These are phyloP conservation scores for Wallacemonas sp. DNA, from an alignment of 208 protist genomes.

Conservation along the genomic window DNA sequence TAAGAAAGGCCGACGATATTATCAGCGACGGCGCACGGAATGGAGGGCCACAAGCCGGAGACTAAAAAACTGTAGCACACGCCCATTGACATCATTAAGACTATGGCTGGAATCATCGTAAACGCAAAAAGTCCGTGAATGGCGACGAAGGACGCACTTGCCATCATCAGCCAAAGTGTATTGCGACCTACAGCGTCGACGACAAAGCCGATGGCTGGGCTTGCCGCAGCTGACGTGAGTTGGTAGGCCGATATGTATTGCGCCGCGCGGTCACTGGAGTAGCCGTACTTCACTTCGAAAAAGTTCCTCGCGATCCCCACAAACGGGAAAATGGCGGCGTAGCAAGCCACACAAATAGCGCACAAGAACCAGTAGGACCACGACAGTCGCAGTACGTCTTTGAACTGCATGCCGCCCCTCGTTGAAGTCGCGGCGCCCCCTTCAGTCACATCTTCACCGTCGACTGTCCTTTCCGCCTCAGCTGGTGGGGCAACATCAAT, in stretches of 20 bases:
- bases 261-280: conserved; percentile 39
- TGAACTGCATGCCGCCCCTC: conserved; percentile 27
- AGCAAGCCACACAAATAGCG: conserved; percentile 83
- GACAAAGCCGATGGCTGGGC: conserved; percentile 73
- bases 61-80: conserved; percentile 86
- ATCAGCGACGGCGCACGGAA: conserved; percentile 68
- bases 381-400: conserved; percentile 58
- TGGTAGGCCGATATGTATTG: conserved; percentile 85
- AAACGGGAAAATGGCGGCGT: conserved; percentile 85
- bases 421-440: background rate
- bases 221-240: conserved; percentile 76
- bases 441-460: conserved; percentile 10
- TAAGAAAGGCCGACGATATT: conserved; percentile 83
- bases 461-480: background rate
- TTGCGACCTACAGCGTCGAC: conserved; percentile 85
- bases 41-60: conserved; percentile 85
- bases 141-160: conserved; percentile 41
- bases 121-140: conserved; percentile 76
- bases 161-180: conserved; percentile 66
- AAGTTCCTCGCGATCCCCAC: conserved; percentile 82
- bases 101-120: conserved; percentile 61
- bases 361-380: conserved; percentile 77
- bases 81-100: conserved; percentile 81
- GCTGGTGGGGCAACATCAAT: conserved; percentile 1
- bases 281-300: conserved; percentile 86